Conservation (phyloP, 495 filamentous ascomycete genomes). For the Lasiosphaeriaceae sp. region DNA sequence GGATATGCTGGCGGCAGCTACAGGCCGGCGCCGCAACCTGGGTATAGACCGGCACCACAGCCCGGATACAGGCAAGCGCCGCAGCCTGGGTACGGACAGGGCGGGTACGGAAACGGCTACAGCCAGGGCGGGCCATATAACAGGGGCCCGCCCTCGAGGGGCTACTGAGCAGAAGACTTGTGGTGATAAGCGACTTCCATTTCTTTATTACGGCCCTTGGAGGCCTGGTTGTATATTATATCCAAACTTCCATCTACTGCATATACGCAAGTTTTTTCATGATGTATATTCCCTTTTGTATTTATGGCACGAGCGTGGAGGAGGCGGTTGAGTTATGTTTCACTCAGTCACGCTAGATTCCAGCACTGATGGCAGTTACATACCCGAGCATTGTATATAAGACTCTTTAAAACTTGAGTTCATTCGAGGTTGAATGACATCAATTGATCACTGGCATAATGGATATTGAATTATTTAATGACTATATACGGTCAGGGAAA, state of each 20-base stretch:
- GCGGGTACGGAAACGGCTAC: background rate
- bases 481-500: no score
- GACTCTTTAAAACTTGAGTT: no score
- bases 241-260: background rate
- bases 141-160: background rate
- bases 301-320: background rate
- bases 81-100: background rate
- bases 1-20: slow-evolving; percentile 1
- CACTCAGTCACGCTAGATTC: no score
- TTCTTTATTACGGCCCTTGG: slow-evolving; percentile 1
- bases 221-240: background rate
- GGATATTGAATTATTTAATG: no score
- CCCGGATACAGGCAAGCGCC: background rate
- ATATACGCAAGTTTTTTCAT: slow-evolving; percentile 5
- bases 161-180: background rate
- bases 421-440: no score
- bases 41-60: background rate
- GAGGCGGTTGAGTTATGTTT: background rate
- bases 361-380: no score
- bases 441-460: no score
- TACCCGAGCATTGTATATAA: no score
- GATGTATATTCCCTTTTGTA: slow-evolving; percentile 2
- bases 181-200: background rate
- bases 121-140: background rate
- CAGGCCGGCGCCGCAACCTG: slow-evolving; percentile 1